phyloP scores from a whole-genome alignment of 1,284 basidiomycete genomes.

The Tylopilus orsonianus region DNA sequence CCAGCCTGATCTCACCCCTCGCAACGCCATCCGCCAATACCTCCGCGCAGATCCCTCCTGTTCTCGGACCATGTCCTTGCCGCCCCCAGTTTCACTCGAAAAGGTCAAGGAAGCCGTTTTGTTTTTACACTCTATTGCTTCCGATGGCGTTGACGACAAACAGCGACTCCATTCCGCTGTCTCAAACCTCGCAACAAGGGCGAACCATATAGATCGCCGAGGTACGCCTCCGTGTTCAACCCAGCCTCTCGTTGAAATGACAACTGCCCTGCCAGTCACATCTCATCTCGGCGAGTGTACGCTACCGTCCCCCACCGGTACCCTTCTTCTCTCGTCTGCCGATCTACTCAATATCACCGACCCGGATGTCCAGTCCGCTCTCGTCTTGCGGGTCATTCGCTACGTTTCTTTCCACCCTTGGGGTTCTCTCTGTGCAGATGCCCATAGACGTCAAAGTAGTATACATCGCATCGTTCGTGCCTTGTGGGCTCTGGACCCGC shows the following conservation, averaged over 20 bases:
- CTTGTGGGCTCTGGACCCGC: slow-evolving; percentile 42
- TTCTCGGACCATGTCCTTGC: slow-evolving; percentile 19
- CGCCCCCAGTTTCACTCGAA: slow-evolving; percentile 33
- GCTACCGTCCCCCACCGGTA: slow-evolving; percentile 49
- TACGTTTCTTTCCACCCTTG: slow-evolving; percentile 71
- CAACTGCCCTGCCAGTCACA: slow-evolving; percentile 36
- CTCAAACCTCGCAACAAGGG: slow-evolving; percentile 32
- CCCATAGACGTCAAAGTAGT: slow-evolving; percentile 45
- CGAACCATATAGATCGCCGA: slow-evolving; percentile 38
- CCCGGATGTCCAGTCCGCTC: slow-evolving; percentile 39
- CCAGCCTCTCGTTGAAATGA: slow-evolving; percentile 16
- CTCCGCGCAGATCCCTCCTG: slow-evolving; percentile 26
- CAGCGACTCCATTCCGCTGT: slow-evolving; percentile 40
- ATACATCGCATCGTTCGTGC: slow-evolving; percentile 46
- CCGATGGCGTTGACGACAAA: slow-evolving; percentile 34
- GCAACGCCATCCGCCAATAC: slow-evolving; percentile 65
- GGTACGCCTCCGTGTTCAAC: slow-evolving; percentile 16
- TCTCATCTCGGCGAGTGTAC: slow-evolving; percentile 35
- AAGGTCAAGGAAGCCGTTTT: slow-evolving; percentile 34
- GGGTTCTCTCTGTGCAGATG: slow-evolving; percentile 65
- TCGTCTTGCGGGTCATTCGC: slow-evolving; percentile 64
- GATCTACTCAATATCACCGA: slow-evolving; percentile 38
- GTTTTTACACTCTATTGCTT: slow-evolving; percentile 23
- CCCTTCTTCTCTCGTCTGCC: slow-evolving; percentile 45
- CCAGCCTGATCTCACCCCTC: slow-evolving; percentile 63